Evolutionary conservation across 805 yeast genomes (phyloP).

Genomic region (Ogataea corticis): DNA sequence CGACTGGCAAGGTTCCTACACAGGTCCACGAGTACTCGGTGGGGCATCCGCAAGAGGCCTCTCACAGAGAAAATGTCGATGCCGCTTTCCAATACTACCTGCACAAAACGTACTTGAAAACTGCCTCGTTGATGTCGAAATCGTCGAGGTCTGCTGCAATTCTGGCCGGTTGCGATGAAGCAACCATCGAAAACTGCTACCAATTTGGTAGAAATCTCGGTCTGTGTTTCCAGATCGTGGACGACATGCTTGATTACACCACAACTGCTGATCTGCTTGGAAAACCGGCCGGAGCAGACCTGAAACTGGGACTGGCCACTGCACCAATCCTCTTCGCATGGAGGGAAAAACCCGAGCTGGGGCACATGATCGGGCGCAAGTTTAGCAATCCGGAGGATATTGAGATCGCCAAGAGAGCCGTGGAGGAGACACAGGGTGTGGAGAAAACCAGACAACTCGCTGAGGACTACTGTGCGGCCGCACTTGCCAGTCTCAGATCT

Average conservation of each 20-base stretch:
- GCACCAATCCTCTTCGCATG: slow-evolving; percentile 96
- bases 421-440: slow-evolving; percentile 70
- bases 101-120: slow-evolving; percentile 93
- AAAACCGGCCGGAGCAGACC: slow-evolving; percentile 94
- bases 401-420: slow-evolving; percentile 75
- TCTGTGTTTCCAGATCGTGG: slow-evolving; percentile 92
- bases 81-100: slow-evolving; percentile 95
- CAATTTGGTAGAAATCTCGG: slow-evolving; percentile 93
- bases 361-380: slow-evolving; percentile 79
- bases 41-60: slow-evolving; percentile 27
- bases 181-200: slow-evolving; percentile 81
- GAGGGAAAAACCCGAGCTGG: slow-evolving; percentile 83
- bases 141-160: slow-evolving; percentile 93
- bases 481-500: slow-evolving; percentile 65
- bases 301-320: slow-evolving; percentile 91
- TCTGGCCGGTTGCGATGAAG: slow-evolving; percentile 76
- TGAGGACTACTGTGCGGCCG: slow-evolving; percentile 70
- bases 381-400: slow-evolving; percentile 82
- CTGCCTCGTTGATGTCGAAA: slow-evolving; percentile 93
- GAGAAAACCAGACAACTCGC: slow-evolving; percentile 77
- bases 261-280: slow-evolving; percentile 84
- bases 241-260: slow-evolving; percentile 93
- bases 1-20: slow-evolving; percentile 66
- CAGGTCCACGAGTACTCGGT: slow-evolving; percentile 59
- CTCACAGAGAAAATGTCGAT: slow-evolving; percentile 65